phyloP scores from a whole-genome alignment of 2,329 filamentous ascomycete genomes.

The Stagonosporopsis tanaceti region DNA sequence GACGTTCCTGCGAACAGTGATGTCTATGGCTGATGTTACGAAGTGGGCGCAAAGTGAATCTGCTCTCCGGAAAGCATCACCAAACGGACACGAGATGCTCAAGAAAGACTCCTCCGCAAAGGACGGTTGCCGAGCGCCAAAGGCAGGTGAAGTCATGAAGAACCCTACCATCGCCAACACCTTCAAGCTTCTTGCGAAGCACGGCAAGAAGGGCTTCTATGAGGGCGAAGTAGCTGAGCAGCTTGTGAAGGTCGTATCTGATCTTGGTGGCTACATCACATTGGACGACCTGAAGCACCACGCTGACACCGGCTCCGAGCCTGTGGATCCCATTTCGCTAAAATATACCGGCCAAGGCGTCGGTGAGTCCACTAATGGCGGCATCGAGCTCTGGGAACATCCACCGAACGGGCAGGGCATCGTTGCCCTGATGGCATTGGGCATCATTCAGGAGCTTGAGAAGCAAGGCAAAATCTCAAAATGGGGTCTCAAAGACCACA shows the following conservation, averaged over 20 bases:
- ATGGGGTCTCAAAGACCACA: conserved; percentile 77
- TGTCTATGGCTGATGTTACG: conserved; percentile 9
- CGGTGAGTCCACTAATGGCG: conserved; percentile 58
- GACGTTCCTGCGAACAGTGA: no score
- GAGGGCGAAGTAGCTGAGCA: conserved; percentile 81
- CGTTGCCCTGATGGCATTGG: conserved; percentile 91
- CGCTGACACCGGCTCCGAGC: conserved; percentile 74
- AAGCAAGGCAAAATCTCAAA: conserved; percentile 74
- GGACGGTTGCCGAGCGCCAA: conserved; percentile 77
- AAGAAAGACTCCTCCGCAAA: conserved; percentile 74
- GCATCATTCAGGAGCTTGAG: conserved; percentile 88
- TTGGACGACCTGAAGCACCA: conserved; percentile 84
- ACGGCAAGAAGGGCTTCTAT: conserved; percentile 94
- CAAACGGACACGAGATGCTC: conserved; percentile 86
- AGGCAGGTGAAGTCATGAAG: conserved; percentile 85
- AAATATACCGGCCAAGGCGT: conserved; percentile 75
- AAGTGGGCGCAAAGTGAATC: conserved; percentile 77
- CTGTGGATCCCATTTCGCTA: conserved; percentile 85
- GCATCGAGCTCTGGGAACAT: conserved; percentile 92
- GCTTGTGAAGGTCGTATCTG: conserved; percentile 77
- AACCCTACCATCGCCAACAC: conserved; percentile 83
- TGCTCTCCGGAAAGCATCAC: conserved; percentile 74
- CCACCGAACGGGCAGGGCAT: conserved; percentile 97
- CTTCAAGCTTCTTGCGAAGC: conserved; percentile 77
- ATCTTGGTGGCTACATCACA: conserved; percentile 78